Percentiles rank a stretch among this genome's conserved stretches.
These are phyloP conservation scores for Cryphonectria japonica DNA, from an alignment of 2,329 filamentous ascomycete species.

Conservation along the genomic window DNA sequence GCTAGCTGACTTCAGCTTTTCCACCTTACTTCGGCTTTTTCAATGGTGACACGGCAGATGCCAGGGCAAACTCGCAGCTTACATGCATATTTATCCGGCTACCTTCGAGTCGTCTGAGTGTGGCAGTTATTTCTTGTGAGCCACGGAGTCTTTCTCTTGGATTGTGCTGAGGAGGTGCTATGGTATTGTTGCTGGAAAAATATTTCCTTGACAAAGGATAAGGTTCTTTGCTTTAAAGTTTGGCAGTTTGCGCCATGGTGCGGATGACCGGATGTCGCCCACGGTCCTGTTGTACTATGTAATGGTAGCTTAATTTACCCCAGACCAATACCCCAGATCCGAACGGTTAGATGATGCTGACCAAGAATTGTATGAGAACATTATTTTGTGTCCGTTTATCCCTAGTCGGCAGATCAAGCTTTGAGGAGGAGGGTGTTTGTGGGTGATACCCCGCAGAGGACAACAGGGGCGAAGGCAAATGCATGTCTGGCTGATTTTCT, in stretches of 20 bases:
- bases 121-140: neutral
- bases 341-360: neutral
- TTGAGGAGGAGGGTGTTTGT: neutral
- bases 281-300: neutral
- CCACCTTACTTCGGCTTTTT: neutral
- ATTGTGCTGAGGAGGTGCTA: neutral
- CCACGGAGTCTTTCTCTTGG: neutral
- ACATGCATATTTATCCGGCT: conserved; percentile 7
- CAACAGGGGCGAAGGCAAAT: neutral
- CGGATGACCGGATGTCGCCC: neutral
- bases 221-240: neutral
- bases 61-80: neutral
- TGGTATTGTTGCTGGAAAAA: neutral
- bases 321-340: neutral
- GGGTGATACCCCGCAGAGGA: conserved; percentile 7
- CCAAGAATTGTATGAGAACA: neutral
- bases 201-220: neutral
- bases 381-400: neutral
- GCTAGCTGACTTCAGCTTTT: neutral
- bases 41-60: neutral
- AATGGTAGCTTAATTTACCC: neutral
- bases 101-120: neutral
- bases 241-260: neutral
- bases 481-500: neutral
- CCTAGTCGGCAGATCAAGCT: neutral